Evolutionary conservation across 805 yeast genomes (phyloP).

Genomic region (Metschnikowia lochheadii): DNA sequence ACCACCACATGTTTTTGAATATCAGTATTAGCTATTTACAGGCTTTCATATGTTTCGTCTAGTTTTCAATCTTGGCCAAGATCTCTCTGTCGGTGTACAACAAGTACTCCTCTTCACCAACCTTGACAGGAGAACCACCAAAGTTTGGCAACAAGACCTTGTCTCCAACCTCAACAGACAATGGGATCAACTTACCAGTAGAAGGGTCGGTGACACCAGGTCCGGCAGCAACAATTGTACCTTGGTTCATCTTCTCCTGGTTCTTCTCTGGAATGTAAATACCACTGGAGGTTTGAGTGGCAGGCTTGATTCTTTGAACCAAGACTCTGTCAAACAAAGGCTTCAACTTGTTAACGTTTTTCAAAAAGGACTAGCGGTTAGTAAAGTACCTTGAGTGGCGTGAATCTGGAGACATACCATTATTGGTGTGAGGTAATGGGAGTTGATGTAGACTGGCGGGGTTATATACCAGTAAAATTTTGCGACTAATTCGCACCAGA

Average conservation of each 20-base stretch:
- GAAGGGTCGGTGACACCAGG: conserved; percentile 80
- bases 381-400: conserved; percentile 14
- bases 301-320: conserved; percentile 91
- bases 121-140: conserved; percentile 87
- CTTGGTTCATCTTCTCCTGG: conserved; percentile 90
- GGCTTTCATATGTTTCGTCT: conserved; percentile 2
- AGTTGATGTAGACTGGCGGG: background rate
- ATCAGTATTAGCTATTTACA: conserved; percentile 6
- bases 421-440: conserved; percentile 1
- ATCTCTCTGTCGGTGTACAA: conserved; percentile 92
- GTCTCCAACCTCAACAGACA: conserved; percentile 86
- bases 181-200: conserved; percentile 64
- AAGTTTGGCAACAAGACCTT: conserved; percentile 89
- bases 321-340: conserved; percentile 95
- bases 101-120: conserved; percentile 77
- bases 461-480: conserved; percentile 1
- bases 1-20: background rate
- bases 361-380: conserved; percentile 51
- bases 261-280: conserved; percentile 93
- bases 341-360: conserved; percentile 79
- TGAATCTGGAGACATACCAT: conserved; percentile 9
- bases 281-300: conserved; percentile 88
- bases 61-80: conserved; percentile 79
- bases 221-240: conserved; percentile 89
- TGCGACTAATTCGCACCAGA: conserved; percentile 4